These are phyloP conservation scores for Hypericum perforatum DNA, from an alignment of 345 rosid genomes.

Conservation along the genomic window DNA sequence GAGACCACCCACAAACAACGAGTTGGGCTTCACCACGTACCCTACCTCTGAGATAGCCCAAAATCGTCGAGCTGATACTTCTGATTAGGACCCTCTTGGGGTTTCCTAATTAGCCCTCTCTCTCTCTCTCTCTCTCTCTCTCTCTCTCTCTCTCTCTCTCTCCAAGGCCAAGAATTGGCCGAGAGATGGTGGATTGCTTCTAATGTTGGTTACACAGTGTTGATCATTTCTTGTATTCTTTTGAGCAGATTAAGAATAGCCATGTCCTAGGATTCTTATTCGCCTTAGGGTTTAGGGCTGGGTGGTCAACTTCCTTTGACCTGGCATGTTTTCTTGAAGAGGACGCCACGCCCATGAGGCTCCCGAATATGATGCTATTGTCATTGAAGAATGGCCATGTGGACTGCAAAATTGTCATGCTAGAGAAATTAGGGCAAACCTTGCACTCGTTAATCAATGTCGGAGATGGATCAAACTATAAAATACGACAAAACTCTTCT, in stretches of 20 bases:
- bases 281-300: slow-evolving; percentile 17
- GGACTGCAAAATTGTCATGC: slow-evolving; percentile 31
- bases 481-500: too few relatives aligned
- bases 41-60: too few relatives aligned
- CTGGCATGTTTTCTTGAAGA: slow-evolving; percentile 39
- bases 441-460: too few relatives aligned
- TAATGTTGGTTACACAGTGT: neutral
- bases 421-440: neutral
- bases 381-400: slow-evolving; percentile 69
- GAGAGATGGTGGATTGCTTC: slow-evolving; percentile 28
- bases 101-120: neutral
- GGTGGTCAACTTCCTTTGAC: slow-evolving; percentile 21
- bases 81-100: neutral
- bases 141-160: slow-evolving; percentile 16
- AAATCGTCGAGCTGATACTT: too few relatives aligned
- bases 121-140: neutral
- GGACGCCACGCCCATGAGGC: slow-evolving; percentile 50
- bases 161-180: slow-evolving; percentile 45
- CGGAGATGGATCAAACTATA: too few relatives aligned
- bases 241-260: slow-evolving; percentile 43
- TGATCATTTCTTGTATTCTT: slow-evolving; percentile 29
- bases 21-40: too few relatives aligned
- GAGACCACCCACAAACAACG: neutral
- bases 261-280: slow-evolving; percentile 27
- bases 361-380: slow-evolving; percentile 51